A percentile compares a stretch with the other conserved stretches of the same genome.
These are phyloP conservation scores for Nannochloropsis granulata DNA, from an alignment of 108 stramenopile species.

Conservation along the genomic window DNA sequence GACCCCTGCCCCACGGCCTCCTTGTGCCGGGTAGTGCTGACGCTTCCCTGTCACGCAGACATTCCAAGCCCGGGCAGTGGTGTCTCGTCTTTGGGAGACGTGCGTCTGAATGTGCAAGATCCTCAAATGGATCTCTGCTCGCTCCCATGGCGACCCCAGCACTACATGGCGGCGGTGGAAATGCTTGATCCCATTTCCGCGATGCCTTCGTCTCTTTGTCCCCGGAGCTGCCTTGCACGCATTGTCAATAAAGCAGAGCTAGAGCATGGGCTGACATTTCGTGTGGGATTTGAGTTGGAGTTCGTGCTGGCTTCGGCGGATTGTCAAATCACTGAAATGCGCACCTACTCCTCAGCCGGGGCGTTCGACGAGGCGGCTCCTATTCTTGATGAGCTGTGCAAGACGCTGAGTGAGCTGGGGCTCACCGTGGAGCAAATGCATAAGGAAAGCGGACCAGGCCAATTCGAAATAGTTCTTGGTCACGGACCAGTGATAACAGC, in stretches of 20 bases:
- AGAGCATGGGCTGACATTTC: not conserved
- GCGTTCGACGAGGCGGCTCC: not conserved
- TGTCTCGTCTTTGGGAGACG: not conserved
- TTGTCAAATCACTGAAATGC: not conserved
- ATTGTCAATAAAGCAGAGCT: not conserved
- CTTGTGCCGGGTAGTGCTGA: not conserved
- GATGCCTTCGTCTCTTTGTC: not conserved
- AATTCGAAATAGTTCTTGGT: not conserved
- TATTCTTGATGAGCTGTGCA: not conserved
- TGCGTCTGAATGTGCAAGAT: not conserved
- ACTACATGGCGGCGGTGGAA: not conserved
- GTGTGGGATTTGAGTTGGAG: not conserved
- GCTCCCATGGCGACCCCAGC: not conserved
- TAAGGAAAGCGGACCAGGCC: not conserved
- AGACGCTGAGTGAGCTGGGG: not conserved
- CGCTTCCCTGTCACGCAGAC: not conserved
- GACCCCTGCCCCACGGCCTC: not conserved
- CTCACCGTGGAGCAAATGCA: not conserved
- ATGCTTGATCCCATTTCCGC: not conserved
- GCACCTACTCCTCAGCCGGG: not conserved
- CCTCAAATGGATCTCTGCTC: not conserved
- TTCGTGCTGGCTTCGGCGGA: not conserved
- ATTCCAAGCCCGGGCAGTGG: not conserved
- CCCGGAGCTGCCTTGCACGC: not conserved
- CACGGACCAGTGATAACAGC: not conserved